phyloP scores from a whole-genome alignment of 2,329 filamentous ascomycete genomes.

The Leptographium galeiforme region DNA sequence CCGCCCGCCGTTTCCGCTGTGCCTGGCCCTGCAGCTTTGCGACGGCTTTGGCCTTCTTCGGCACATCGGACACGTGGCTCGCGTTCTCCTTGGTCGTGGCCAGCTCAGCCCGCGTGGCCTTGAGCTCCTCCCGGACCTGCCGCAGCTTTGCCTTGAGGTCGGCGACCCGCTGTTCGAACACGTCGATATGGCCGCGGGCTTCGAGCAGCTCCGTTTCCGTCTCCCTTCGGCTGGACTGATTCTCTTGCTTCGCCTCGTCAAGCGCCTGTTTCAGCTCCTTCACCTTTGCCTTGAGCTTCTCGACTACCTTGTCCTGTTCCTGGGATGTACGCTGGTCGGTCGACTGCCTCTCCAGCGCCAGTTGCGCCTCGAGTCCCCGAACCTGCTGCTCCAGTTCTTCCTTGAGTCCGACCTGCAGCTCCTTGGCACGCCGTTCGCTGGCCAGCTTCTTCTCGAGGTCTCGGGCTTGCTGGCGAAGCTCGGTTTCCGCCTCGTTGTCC shows the following conservation, averaged over 20 bases:
- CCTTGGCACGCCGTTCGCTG: conserved; percentile 18
- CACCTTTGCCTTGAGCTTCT: conserved; percentile 17
- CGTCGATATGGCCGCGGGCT: conserved; percentile 46
- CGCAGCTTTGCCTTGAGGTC: conserved; percentile 57
- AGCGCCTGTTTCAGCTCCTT: conserved; percentile 22
- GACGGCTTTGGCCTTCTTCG: conserved; percentile 14
- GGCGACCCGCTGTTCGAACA: conserved; percentile 58
- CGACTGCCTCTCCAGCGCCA: conserved; percentile 13
- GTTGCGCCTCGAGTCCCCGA: conserved; percentile 11
- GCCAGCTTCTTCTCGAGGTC: conserved; percentile 28
- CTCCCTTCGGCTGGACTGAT: conserved; percentile 30
- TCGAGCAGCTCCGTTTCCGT: conserved; percentile 43
- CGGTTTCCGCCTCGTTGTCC: conserved; percentile 20
- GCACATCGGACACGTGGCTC: conserved; percentile 16
- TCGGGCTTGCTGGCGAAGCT: conserved; percentile 17
- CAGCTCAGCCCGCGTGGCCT: conserved; percentile 39
- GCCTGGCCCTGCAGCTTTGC: conserved; percentile 15
- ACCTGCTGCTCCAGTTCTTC: conserved; percentile 17
- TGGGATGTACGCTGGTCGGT: background rate
- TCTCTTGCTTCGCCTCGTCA: conserved; percentile 28
- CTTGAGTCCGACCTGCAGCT: conserved; percentile 15
- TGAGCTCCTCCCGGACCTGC: conserved; percentile 58
- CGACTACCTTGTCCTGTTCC: background rate
- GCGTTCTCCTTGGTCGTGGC: conserved; percentile 21
- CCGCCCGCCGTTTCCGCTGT: conserved; percentile 30